Base-by-base conservation (phyloP, 306 rosid genomes). In the Lagenaria siceraria region DNA sequence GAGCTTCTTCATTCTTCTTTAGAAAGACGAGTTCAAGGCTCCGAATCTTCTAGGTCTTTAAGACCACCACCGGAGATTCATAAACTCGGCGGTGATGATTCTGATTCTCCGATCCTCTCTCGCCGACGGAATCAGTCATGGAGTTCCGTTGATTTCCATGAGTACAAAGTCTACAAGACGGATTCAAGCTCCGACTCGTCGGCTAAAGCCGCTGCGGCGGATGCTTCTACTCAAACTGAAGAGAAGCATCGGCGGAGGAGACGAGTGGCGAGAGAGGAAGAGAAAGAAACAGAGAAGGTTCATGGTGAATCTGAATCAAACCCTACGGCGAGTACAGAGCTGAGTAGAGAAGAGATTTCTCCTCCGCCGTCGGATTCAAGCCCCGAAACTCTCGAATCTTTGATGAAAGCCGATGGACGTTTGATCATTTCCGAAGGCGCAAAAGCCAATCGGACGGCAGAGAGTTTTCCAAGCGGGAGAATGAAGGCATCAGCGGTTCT, bases 301-400 rank as follows among this genome's bases (percentile, higher is more conserved):
- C 62, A 79, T 63, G 74, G 53, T 19, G 83, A 80, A 68, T 66
- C 75, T 7, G 42, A 29, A 29, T 29, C 33, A 10, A 81, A 65
- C 36, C 81, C 69, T 15, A 77, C 64, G 81, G 90, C 82, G 14
- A 85, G 87, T 62, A 88, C 95, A 84, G 99, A 92, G 78, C 87
- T 95, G 36, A 89, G 87, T 65, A 79, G 96, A 84, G 96, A 80
- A n/a, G 98, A 95, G 81, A 95, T 95, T 66, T 92, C 99, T 48
- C 99, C 99, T 75, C 99, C 99, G 51, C 97, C 96, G 86, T 95
- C 97, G 0, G 96, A 95, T 89, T 95, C 97, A 48, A 95, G 97
- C 77, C 97, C 99, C 1, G 99, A 95, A 66, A 92, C 99, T 1
- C 79, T 95, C 0, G 99, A 93, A 66, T 87, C 97, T 40, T 74